Conservation (phyloP, 148 eudicot genomes). For the Vaccinium darrowii region DNA sequence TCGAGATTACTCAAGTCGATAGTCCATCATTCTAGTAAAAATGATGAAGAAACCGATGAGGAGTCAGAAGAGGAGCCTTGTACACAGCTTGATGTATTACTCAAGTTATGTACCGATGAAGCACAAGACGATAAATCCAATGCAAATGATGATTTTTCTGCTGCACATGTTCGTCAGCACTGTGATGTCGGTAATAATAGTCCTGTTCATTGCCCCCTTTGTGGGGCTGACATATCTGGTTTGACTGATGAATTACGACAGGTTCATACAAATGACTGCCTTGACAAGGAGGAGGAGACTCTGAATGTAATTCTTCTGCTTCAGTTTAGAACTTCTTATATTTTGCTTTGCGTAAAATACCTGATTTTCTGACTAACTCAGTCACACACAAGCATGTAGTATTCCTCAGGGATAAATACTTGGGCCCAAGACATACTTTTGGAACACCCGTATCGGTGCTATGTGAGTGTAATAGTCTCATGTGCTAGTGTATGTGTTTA, state of each 20-base stretch:
- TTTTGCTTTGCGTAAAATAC: neutral
- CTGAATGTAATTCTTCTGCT: conserved; percentile 30
- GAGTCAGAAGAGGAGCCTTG: conserved; percentile 31
- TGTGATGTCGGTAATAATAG: neutral
- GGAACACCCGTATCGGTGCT: neutral
- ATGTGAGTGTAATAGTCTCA: neutral
- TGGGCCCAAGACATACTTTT: neutral
- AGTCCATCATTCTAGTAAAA: conserved; percentile 16
- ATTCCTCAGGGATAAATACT: neutral
- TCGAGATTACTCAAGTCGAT: conserved; percentile 39
- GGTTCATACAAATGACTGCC: conserved; percentile 76
- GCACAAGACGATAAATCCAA: conserved; percentile 20
- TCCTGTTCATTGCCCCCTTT: conserved; percentile 64
- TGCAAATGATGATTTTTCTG: neutral
- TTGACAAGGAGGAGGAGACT: conserved; percentile 49
- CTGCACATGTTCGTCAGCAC: neutral
- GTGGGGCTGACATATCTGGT: conserved; percentile 64
- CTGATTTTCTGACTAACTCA: neutral
- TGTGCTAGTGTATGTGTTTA: neutral
- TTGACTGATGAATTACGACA: conserved; percentile 49
- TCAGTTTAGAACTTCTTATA: neutral
- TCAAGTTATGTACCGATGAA: conserved; percentile 50
- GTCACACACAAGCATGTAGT: neutral
- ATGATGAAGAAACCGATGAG: conserved; percentile 18
- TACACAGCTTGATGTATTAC: conserved; percentile 56